Evolutionary conservation across 306 rosid species (phyloP).

Genomic region (Urtica urens): DNA sequence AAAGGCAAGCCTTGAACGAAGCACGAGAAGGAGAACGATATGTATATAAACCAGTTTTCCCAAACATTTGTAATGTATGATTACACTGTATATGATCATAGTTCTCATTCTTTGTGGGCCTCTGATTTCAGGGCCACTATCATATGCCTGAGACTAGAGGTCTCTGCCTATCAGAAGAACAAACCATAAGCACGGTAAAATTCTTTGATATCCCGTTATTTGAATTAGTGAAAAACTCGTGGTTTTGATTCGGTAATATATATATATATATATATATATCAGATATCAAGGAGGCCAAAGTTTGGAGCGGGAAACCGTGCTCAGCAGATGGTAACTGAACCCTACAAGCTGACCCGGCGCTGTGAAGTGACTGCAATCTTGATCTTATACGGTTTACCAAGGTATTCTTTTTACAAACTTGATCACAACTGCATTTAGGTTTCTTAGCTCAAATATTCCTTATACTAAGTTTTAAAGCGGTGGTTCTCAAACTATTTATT

Average conservation of each 20-base stretch:
- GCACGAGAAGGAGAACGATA: slow-evolving; percentile 95
- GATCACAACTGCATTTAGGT: too few relatives aligned
- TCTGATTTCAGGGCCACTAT: slow-evolving; percentile 46
- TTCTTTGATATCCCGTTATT: neutral
- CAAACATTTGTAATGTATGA: slow-evolving; percentile 7
- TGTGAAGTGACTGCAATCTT: slow-evolving; percentile 98
- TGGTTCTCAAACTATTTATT: too few relatives aligned
- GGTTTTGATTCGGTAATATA: neutral
- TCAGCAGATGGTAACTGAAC: slow-evolving; percentile 32
- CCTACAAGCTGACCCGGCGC: slow-evolving; percentile 50
- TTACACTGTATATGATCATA: slow-evolving; percentile 2
- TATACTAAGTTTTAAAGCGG: too few relatives aligned
- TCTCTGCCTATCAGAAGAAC: slow-evolving; percentile 61
- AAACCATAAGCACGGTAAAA: slow-evolving; percentile 47
- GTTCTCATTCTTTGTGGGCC: too few relatives aligned
- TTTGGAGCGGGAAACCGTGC: slow-evolving; percentile 37
- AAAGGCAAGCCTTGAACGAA: slow-evolving; percentile 93
- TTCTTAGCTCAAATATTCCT: too few relatives aligned
- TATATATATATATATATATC: slow-evolving; percentile 4
- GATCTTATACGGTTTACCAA: slow-evolving; percentile 85
- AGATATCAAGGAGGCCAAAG: slow-evolving; percentile 41
- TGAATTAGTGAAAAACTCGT: neutral
- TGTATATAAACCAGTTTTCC: slow-evolving; percentile 43
- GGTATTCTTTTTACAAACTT: slow-evolving; percentile 52
- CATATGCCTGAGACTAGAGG: slow-evolving; percentile 63